Evolutionary conservation across 805 yeast genomes (phyloP), one percentile per base, ranked within the genome.

Genomic region (Candida nonsorbophila): DNA sequence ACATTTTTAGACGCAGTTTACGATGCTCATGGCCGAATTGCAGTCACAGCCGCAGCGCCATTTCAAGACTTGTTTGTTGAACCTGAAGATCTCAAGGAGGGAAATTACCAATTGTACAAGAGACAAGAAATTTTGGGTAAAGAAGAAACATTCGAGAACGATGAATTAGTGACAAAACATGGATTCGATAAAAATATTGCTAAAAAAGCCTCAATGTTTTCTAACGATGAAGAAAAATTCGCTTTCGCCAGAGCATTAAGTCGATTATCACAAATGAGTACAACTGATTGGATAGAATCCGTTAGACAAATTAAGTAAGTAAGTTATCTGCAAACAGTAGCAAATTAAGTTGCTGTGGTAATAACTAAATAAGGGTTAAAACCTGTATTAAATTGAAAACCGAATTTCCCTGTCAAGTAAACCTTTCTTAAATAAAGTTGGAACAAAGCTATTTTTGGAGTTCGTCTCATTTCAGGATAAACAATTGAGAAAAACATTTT

Each of bases 171-270:
- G 14, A 69, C 67, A n/a, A 70, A 78, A 36, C 86, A 84, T 53
- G 94, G 92, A 0, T 80, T 84, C 39, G 83, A 80, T 41, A 72
- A 77, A 36, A 76, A 76, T 38, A 64, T 82, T 34, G 88, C 85
- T 7, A 71, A 75, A 42, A 75, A 77, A 48, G 83, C 87, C 1
- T 50, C 76, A 42, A 73, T 84, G 73, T 90, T 92, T 61, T 84
- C 84, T 27, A 72, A 92, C 22, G 97, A 87, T 55, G 98, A 90
- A 55, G 98, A 90, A 59, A 74, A 81, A 53, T 92, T 90, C 62
- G 98, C 98, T 13, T 90, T 90, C 66, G 95, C 96, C 0, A 73
- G 98, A 50, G 97, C 97, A 0, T 65, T 90, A 34, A 80, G 92
- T 44, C 76, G 98, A 51, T 67, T 92, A 41, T 73, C 88, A 24